phyloP scores from a whole-genome alignment of 2,329 filamentous ascomycete species.

The Drechmeria coniospora region DNA sequence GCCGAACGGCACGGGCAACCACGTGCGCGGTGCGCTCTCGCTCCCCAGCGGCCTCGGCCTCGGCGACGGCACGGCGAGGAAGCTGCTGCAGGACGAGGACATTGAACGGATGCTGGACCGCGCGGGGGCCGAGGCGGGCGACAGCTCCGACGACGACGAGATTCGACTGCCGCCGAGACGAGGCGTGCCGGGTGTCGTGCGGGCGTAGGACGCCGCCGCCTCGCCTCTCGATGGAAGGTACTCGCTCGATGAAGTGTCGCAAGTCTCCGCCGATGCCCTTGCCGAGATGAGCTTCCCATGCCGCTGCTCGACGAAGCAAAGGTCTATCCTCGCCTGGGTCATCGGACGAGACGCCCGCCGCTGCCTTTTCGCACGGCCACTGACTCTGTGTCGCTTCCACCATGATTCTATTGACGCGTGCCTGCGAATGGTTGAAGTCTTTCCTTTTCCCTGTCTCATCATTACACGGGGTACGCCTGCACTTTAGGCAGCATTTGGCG shows the following conservation, averaged over 20 bases:
- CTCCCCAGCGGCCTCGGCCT: conserved; percentile 32
- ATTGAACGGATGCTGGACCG: conserved; percentile 44
- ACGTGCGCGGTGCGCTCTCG: conserved; percentile 26
- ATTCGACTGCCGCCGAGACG: conserved; percentile 30
- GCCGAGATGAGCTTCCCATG: too few species aligned
- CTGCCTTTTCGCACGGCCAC: too few species aligned
- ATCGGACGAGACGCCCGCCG: too few species aligned
- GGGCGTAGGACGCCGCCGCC: conserved; percentile 5
- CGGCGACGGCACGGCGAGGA: conserved; percentile 20
- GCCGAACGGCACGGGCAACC: conserved; percentile 22
- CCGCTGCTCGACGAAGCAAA: too few species aligned
- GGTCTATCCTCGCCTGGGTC: too few species aligned
- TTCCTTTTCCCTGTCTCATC: not conserved
- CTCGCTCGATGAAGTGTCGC: too few species aligned
- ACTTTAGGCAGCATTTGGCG: too few species aligned
- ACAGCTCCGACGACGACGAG: conserved; percentile 42
- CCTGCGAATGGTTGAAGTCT: too few species aligned
- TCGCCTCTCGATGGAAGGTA: not conserved
- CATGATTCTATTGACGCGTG: too few species aligned
- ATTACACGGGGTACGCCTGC: too few species aligned
- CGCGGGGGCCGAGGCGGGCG: conserved; percentile 30
- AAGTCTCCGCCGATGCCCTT: too few species aligned
- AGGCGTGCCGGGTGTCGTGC: conserved; percentile 15
- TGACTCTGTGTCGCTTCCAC: not conserved
- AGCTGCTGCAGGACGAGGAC: conserved; percentile 35